Evolutionary conservation across 768 basidiomycete genomes (phyloP).

Genomic region (Lentinus brumalis): DNA sequence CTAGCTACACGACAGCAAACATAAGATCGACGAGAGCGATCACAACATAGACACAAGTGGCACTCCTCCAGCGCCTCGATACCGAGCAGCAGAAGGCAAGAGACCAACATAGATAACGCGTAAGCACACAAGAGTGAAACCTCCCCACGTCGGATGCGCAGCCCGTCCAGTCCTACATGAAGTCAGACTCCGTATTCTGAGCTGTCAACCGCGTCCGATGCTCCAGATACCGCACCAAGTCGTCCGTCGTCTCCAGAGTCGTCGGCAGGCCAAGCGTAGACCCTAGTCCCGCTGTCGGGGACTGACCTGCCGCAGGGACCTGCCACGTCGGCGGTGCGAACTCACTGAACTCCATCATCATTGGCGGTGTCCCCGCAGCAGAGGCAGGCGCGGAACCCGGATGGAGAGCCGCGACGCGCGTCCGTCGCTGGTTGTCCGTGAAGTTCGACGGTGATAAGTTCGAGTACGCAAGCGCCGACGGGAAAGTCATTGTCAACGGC

Average conservation of each 20-base stretch:
- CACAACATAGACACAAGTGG: not conserved
- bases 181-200: constrained; percentile 18
- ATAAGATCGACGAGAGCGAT: not conserved
- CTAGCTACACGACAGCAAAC: no score
- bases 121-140: not conserved
- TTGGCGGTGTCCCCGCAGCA: not conserved
- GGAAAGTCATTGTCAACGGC: constrained; percentile 24
- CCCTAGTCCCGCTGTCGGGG: not conserved
- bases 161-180: constrained; percentile 12
- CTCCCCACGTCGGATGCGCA: not conserved
- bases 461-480: constrained; percentile 25
- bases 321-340: constrained; percentile 20
- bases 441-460: constrained; percentile 28
- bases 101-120: constrained; percentile 7
- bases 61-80: not conserved
- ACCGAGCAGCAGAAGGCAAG: not conserved
- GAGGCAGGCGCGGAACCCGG: constrained; percentile 1
- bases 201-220: constrained; percentile 24
- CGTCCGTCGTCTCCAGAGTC: constrained; percentile 26
- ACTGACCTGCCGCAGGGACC: not conserved
- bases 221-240: constrained; percentile 25
- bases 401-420: not conserved
- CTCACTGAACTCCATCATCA: constrained; percentile 19
- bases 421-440: constrained; percentile 5
- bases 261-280: constrained; percentile 9